Percentiles rank a stretch among this genome's conserved stretches.
Conservation (phyloP, 495 filamentous ascomycete species). For the Hypoxylon crocopeplum region DNA sequence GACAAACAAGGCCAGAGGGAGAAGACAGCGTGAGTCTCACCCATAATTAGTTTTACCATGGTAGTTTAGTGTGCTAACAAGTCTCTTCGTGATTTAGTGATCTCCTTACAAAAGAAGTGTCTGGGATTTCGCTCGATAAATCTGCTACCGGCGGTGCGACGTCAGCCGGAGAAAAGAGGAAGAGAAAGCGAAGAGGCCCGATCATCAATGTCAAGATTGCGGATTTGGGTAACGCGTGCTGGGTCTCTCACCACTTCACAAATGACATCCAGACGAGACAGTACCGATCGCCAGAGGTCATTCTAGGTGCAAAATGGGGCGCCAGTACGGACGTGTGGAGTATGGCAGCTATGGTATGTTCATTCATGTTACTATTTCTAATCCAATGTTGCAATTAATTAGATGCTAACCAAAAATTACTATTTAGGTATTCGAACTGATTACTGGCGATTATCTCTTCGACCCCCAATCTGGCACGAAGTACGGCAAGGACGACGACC, state of each 20-base stretch:
- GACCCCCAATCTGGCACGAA: slow-evolving; percentile 98
- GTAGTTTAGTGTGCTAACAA: slow-evolving; percentile 4
- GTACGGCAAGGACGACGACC: slow-evolving; percentile 99
- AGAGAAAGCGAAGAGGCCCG: slow-evolving; percentile 59
- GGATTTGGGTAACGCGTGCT: slow-evolving; percentile 97
- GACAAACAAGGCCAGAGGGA: slow-evolving; percentile 88
- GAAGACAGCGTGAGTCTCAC: slow-evolving; percentile 82
- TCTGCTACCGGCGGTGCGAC: slow-evolving; percentile 51
- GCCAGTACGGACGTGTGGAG: slow-evolving; percentile 99
- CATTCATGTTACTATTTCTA: background rate
- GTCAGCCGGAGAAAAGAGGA: slow-evolving; percentile 57
- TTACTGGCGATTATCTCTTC: slow-evolving; percentile 98
- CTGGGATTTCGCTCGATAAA: slow-evolving; percentile 93
- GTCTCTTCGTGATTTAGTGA: slow-evolving; percentile 62
- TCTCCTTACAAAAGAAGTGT: slow-evolving; percentile 87
- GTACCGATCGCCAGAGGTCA: slow-evolving; percentile 97
- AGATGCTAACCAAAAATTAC: slow-evolving; percentile 2
- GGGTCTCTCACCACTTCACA: slow-evolving; percentile 98
- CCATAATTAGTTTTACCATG: background rate
- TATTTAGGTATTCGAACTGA: slow-evolving; percentile 88
- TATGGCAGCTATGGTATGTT: slow-evolving; percentile 95
- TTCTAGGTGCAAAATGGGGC: slow-evolving; percentile 96
- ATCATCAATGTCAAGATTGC: slow-evolving; percentile 99
- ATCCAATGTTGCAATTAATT: background rate
- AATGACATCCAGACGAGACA: slow-evolving; percentile 99